phyloP scores from a whole-genome alignment of 75 land plant genomes.

The Pinus tabuliformis region DNA sequence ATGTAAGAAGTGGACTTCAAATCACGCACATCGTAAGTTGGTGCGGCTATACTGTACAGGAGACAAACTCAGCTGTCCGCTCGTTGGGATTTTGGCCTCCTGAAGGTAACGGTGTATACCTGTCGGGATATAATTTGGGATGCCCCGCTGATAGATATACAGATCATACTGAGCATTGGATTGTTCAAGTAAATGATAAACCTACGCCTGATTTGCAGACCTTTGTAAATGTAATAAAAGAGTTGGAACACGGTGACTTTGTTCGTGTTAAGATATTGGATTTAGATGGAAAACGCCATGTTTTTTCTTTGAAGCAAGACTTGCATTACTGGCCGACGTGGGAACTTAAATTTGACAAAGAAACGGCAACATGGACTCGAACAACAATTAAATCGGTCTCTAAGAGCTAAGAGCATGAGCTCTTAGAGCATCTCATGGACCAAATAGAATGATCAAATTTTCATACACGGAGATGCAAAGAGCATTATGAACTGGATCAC shows the following conservation, averaged over 20 bases:
- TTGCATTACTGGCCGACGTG: constrained; percentile 96
- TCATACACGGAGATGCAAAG: too few species aligned
- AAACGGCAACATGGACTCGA: constrained; percentile 58
- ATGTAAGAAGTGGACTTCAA: constrained; percentile 80
- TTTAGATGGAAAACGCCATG: constrained; percentile 82
- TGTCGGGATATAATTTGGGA: constrained; percentile 84
- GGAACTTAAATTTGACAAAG: constrained; percentile 75
- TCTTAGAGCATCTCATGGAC: too few species aligned
- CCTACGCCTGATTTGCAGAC: constrained; percentile 70
- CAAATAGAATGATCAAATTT: too few species aligned
- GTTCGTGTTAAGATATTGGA: constrained; percentile 77
- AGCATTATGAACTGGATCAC: too few species aligned
- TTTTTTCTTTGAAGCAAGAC: constrained; percentile 83
- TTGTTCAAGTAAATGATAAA: constrained; percentile 84
- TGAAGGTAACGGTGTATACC: constrained; percentile 88
- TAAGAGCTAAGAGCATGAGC: too few species aligned
- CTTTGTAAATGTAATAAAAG: constrained; percentile 69
- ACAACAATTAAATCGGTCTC: too few species aligned
- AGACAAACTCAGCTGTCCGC: constrained; percentile 81
- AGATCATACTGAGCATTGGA: constrained; percentile 82
- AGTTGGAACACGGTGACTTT: constrained; percentile 66
- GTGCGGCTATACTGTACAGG: constrained; percentile 82
- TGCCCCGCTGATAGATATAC: constrained; percentile 86
- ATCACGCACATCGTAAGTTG: constrained; percentile 71
- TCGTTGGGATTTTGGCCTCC: constrained; percentile 87